These are phyloP conservation scores for Neofusicoccum kwambonambiense DNA, from an alignment of 2,329 filamentous ascomycete species.

Conservation along the genomic window DNA sequence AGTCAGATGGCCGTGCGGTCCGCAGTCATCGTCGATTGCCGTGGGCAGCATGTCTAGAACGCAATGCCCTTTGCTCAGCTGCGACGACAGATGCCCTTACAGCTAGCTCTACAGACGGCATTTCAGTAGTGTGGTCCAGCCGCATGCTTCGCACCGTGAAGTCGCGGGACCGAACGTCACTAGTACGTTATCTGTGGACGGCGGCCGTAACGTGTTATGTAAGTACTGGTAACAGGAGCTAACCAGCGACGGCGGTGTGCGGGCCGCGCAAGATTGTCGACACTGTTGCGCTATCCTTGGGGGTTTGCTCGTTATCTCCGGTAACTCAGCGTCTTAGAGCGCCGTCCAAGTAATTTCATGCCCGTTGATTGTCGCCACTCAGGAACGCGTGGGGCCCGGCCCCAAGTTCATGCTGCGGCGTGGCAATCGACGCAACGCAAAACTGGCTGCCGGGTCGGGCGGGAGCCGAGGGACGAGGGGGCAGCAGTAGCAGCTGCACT, in stretches of 20 bases:
- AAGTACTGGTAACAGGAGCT: not conserved
- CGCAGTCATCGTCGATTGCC: not conserved
- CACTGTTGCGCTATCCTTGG: no score
- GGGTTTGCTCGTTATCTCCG: not conserved
- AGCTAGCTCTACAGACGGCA: not conserved
- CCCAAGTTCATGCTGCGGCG: not conserved
- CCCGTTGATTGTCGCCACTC: not conserved
- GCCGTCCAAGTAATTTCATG: not conserved
- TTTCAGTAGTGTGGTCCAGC: not conserved
- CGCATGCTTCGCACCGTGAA: not conserved
- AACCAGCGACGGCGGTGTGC: no score
- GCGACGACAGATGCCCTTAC: not conserved
- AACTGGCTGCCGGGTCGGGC: not conserved
- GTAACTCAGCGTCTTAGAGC: not conserved
- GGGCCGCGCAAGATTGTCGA: not conserved
- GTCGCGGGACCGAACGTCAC: not conserved
- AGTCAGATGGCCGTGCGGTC: not conserved
- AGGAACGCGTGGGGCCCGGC: constrained; percentile 1
- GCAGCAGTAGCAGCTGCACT: not conserved
- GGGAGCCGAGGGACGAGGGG: not conserved
- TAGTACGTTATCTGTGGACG: not conserved
- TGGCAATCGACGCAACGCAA: not conserved
- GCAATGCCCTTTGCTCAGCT: not conserved
- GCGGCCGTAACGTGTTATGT: not conserved
- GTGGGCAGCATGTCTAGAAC: not conserved